Evolutionary conservation across 176 grass and related monocot genomes (phyloP).

Genomic region (Miscanthus lutarioriparius): DNA sequence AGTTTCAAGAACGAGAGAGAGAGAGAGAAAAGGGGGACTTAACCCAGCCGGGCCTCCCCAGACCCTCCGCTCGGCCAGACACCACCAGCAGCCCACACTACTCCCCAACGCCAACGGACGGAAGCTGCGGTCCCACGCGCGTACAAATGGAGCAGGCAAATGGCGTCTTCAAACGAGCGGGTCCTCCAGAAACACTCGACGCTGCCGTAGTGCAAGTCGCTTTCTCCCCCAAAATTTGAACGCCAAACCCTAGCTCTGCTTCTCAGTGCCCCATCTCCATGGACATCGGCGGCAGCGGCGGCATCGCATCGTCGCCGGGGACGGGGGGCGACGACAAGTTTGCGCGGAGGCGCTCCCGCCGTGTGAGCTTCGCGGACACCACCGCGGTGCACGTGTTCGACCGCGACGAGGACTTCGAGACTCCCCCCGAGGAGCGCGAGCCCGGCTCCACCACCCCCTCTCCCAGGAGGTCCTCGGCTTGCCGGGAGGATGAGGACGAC

Average conservation of each 20-base stretch:
- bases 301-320: slow-evolving; percentile 31
- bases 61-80: too few relatives aligned
- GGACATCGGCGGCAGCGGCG: slow-evolving; percentile 31
- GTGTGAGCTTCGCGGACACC: slow-evolving; percentile 94
- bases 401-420: slow-evolving; percentile 80
- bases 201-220: not conserved
- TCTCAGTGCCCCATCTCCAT: slow-evolving; percentile 25
- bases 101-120: too few relatives aligned
- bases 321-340: slow-evolving; percentile 67
- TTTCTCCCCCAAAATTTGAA: slow-evolving; percentile 22
- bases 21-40: too few relatives aligned
- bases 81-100: too few relatives aligned
- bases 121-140: too few relatives aligned
- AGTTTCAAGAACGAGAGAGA: too few relatives aligned
- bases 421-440: slow-evolving; percentile 52
- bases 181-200: slow-evolving; percentile 28
- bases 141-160: too few relatives aligned
- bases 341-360: slow-evolving; percentile 66
- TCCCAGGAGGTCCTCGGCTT: slow-evolving; percentile 16
- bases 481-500: slow-evolving; percentile 40
- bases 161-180: too few relatives aligned
- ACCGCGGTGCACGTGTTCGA: slow-evolving; percentile 92
- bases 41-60: too few relatives aligned
- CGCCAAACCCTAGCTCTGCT: slow-evolving; percentile 48
- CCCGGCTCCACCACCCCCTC: not conserved